phyloP scores from a whole-genome alignment of 2,329 filamentous ascomycete species.

The Neopestalotiopsis sp. region DNA sequence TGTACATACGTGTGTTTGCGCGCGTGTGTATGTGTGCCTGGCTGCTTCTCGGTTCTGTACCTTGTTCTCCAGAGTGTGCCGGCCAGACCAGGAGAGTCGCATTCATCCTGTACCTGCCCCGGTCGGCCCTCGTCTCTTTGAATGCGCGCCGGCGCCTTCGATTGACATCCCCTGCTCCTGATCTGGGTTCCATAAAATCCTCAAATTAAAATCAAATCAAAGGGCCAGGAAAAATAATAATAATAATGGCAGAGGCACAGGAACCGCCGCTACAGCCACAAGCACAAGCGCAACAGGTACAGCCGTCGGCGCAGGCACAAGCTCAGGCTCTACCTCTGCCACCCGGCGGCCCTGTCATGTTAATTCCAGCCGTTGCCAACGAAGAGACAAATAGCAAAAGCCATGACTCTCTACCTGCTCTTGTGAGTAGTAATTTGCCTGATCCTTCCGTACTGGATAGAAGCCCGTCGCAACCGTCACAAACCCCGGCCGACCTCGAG shows the following conservation, averaged over 20 bases:
- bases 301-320: slow-evolving; percentile 7
- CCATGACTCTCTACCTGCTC: slow-evolving; percentile 18
- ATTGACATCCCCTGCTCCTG: slow-evolving; percentile 33
- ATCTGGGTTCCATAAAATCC: slow-evolving; percentile 37
- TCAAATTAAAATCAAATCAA: slow-evolving; percentile 43
- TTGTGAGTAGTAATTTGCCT: slow-evolving; percentile 10
- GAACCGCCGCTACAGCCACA: slow-evolving; percentile 19
- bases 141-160: slow-evolving; percentile 12
- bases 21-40: slow-evolving; percentile 1
- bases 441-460: slow-evolving; percentile 13
- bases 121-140: slow-evolving; percentile 36
- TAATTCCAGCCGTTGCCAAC: slow-evolving; percentile 34
- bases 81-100: background rate
- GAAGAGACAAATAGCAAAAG: slow-evolving; percentile 24
- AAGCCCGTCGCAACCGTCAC: slow-evolving; percentile 29
- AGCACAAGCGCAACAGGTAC: slow-evolving; percentile 7
- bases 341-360: slow-evolving; percentile 22
- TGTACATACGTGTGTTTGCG: slow-evolving; percentile 5
- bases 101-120: slow-evolving; percentile 28
- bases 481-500: slow-evolving; percentile 24
- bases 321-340: background rate
- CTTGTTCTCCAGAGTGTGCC: slow-evolving; percentile 14
- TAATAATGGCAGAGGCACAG: slow-evolving; percentile 38
- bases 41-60: slow-evolving; percentile 8
- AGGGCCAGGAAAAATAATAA: slow-evolving; percentile 34